Conservation (phyloP, 129 eudicot species). For the Flaveria brownii region DNA sequence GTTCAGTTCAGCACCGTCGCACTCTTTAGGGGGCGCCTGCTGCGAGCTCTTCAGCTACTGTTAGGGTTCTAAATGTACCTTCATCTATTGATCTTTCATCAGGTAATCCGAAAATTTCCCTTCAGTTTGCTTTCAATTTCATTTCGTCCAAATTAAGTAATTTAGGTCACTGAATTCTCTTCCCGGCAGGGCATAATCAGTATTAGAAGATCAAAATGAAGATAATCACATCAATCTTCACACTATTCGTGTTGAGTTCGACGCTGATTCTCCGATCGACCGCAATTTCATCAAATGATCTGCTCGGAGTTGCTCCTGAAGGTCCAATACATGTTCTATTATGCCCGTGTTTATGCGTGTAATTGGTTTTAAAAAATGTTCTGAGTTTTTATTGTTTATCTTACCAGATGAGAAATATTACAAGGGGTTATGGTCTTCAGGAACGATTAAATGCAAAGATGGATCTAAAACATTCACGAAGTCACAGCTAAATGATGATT, state of each 20-base stretch:
- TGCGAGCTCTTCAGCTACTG: not conserved
- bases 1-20: conserved; percentile 24
- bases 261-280: conserved; percentile 24
- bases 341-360: too few species aligned
- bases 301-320: conserved; percentile 39
- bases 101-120: not conserved
- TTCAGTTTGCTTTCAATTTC: not conserved
- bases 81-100: not conserved
- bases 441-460: conserved; percentile 67
- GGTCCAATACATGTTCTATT: conserved; percentile 23
- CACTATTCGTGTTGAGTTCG: conserved; percentile 18
- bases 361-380: not conserved
- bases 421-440: conserved; percentile 41
- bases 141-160: not conserved
- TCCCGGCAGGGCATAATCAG: conserved; percentile 3
- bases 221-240: conserved; percentile 17
- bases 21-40: not conserved
- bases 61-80: conserved; percentile 21
- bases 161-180: conserved; percentile 17
- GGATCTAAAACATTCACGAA: conserved; percentile 73
- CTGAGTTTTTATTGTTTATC: conserved; percentile 2
- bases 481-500: conserved; percentile 78
- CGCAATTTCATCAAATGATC: conserved; percentile 20
- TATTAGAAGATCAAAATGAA: conserved; percentile 24
- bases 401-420: conserved; percentile 68